These are phyloP conservation scores for Daldinia childiae DNA, from an alignment of 495 filamentous ascomycete genomes.

Conservation along the genomic window DNA sequence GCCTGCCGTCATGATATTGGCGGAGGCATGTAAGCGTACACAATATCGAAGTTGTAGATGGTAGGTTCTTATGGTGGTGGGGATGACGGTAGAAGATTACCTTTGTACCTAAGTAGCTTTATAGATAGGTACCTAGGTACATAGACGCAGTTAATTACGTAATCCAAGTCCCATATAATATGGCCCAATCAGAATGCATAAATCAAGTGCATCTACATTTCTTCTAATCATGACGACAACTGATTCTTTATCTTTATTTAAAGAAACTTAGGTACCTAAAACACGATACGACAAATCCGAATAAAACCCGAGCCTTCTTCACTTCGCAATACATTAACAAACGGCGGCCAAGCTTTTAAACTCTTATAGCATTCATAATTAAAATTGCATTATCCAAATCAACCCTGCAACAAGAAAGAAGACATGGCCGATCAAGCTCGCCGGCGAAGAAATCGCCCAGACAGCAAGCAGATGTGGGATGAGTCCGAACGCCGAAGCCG, in stretches of 20 bases:
- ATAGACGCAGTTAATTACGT: neutral
- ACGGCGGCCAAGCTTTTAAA: neutral
- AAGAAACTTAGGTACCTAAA: neutral
- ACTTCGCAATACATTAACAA: neutral
- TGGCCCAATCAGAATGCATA: neutral
- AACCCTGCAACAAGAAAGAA: neutral
- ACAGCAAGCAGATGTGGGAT: conserved; percentile 58
- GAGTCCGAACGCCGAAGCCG: conserved; percentile 48
- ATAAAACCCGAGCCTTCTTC: neutral
- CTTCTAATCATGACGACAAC: neutral
- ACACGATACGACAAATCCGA: neutral
- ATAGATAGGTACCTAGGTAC: too few relatives aligned
- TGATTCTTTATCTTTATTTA: neutral
- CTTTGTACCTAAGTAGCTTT: neutral
- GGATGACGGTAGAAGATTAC: neutral
- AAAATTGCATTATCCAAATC: neutral
- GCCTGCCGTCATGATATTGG: neutral
- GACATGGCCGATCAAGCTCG: conserved; percentile 45
- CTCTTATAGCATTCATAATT: neutral
- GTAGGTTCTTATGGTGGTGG: neutral
- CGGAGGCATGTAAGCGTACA: neutral
- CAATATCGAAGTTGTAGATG: neutral
- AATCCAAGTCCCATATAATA: neutral
- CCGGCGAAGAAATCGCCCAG: conserved; percentile 49
- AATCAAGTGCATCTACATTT: neutral